Evolutionary conservation across 305 asterid species (phyloP).

Genomic region (Fraxinus sp.): DNA sequence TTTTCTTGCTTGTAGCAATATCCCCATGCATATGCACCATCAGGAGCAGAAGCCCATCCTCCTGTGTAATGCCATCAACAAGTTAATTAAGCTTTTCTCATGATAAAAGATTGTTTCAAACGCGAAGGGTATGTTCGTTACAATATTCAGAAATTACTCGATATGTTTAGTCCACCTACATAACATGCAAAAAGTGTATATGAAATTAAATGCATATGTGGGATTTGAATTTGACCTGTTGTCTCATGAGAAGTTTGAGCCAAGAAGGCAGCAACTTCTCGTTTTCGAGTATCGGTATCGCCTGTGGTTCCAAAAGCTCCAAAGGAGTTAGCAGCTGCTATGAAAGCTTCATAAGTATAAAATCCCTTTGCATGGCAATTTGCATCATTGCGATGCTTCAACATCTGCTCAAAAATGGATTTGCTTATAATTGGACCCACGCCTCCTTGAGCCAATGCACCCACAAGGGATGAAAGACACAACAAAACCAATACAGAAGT

Average conservation of each 20-base stretch:
- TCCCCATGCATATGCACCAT: conserved; percentile 45
- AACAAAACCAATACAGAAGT: not conserved
- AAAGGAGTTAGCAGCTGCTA: conserved; percentile 29
- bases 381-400: conserved; percentile 32
- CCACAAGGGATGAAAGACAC: conserved; percentile 1
- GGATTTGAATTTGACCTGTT: conserved; percentile 21
- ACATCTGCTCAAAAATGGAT: conserved; percentile 25
- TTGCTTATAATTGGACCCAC: conserved; percentile 19
- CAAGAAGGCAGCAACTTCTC: conserved; percentile 40
- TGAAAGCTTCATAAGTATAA: conserved; percentile 39
- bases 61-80: conserved; percentile 14
- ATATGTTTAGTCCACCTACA: not conserved
- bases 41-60: conserved; percentile 37
- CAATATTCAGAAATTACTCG: not conserved
- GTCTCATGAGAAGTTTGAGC: conserved; percentile 45
- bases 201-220: not conserved
- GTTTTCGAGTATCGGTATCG: conserved; percentile 25
- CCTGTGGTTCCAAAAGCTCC: conserved; percentile 35
- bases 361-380: conserved; percentile 32
- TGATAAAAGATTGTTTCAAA: no score
- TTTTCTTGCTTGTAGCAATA: conserved; percentile 35
- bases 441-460: conserved; percentile 12
- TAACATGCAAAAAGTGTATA: not conserved
- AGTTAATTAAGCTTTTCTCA: not conserved
- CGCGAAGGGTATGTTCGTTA: no score